Conservation (phyloP, 805 yeast genomes). For the Kuraishia capsulata region DNA sequence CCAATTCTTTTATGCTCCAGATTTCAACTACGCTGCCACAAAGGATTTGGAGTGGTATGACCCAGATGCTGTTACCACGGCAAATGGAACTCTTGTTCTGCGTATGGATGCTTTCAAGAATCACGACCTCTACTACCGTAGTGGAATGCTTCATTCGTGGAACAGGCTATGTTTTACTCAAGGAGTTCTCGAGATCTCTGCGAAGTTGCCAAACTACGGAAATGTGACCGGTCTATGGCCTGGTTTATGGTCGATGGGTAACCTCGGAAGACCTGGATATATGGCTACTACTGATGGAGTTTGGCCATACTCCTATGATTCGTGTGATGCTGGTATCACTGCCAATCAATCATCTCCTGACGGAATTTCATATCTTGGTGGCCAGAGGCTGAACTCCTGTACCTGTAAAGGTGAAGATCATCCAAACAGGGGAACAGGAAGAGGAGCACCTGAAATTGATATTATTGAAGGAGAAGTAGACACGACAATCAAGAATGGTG, state of each 20-base stretch:
- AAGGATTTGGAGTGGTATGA: slow-evolving; percentile 90
- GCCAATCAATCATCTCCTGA: slow-evolving; percentile 87
- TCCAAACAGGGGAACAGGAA: slow-evolving; percentile 79
- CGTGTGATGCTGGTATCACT: slow-evolving; percentile 91
- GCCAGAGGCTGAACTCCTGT: slow-evolving; percentile 71
- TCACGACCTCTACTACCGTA: slow-evolving; percentile 73
- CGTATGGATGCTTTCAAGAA: slow-evolving; percentile 76
- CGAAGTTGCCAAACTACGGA: slow-evolving; percentile 73
- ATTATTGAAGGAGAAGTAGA: slow-evolving; percentile 77
- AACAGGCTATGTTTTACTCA: slow-evolving; percentile 84
- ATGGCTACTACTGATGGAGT: slow-evolving; percentile 83
- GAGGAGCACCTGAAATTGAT: slow-evolving; percentile 97
- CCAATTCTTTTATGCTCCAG: slow-evolving; percentile 83
- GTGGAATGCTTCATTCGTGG: slow-evolving; percentile 93
- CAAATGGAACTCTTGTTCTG: slow-evolving; percentile 58
- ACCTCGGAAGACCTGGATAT: slow-evolving; percentile 87
- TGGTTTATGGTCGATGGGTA: slow-evolving; percentile 93
- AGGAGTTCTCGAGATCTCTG: slow-evolving; percentile 71
- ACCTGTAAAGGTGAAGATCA: slow-evolving; percentile 79
- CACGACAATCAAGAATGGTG: slow-evolving; percentile 41
- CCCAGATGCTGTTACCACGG: slow-evolving; percentile 81
- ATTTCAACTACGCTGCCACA: slow-evolving; percentile 80
- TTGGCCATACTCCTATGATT: slow-evolving; percentile 87
- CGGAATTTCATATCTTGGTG: slow-evolving; percentile 81
- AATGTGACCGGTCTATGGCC: slow-evolving; percentile 87